These are phyloP conservation scores for Acer negundo DNA, from an alignment of 345 rosid species.

Conservation along the genomic window DNA sequence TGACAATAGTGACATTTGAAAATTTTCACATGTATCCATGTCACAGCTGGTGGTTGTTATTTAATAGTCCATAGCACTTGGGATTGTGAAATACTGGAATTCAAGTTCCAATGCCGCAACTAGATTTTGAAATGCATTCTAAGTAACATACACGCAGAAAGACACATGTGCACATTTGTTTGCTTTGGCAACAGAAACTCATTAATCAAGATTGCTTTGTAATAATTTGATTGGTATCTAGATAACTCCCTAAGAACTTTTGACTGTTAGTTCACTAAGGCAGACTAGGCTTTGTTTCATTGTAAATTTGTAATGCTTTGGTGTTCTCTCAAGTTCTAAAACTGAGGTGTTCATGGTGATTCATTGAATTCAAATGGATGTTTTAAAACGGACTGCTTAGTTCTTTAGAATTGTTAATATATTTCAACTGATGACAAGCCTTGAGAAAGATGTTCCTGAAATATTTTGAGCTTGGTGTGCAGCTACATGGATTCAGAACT, in stretches of 20 bases:
- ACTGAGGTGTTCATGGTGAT: background rate
- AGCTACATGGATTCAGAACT: background rate
- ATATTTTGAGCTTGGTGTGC: background rate
- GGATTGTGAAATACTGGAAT: constrained; percentile 8
- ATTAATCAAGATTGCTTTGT: constrained; percentile 1
- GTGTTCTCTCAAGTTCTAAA: background rate
- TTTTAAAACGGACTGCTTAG: background rate
- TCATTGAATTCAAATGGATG: background rate
- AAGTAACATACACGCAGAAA: background rate
- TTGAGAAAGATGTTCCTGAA: background rate
- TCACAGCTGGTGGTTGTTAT: constrained; percentile 3
- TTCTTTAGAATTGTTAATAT: background rate
- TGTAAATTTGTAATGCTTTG: constrained; percentile 8
- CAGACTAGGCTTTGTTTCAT: background rate
- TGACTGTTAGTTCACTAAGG: background rate
- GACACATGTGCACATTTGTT: background rate
- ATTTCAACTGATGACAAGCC: background rate
- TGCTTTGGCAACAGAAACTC: background rate
- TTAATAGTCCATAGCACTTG: constrained; percentile 11
- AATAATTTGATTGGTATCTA: background rate
- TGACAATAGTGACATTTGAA: constrained; percentile 34
- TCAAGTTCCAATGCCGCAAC: constrained; percentile 5
- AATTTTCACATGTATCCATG: constrained; percentile 11
- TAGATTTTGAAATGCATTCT: constrained; percentile 5
- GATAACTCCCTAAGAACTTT: background rate